Conservation (phyloP, 2,329 filamentous ascomycete genomes). For the Colletotrichum musae region DNA sequence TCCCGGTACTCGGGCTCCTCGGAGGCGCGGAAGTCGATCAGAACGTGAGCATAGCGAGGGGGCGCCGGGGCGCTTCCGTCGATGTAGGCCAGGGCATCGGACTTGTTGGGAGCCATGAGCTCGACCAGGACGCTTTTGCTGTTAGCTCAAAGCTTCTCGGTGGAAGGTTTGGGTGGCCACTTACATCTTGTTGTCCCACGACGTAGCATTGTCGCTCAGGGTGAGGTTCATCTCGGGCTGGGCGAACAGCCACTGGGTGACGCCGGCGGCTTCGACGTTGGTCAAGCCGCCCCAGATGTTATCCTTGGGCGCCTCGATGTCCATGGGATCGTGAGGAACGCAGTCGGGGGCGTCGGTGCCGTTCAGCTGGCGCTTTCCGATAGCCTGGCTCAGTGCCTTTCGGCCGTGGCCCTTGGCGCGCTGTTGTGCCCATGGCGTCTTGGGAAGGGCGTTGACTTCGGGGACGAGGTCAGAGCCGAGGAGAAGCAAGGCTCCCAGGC, state of each 20-base stretch:
- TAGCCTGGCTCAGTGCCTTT: conserved; percentile 24
- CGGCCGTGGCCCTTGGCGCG: conserved; percentile 32
- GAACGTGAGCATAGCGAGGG: conserved; percentile 59
- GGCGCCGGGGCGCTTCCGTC: conserved; percentile 55
- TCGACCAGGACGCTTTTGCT: conserved; percentile 50
- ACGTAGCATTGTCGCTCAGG: conserved; percentile 48
- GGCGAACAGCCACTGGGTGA: conserved; percentile 56
- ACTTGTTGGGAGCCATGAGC: conserved; percentile 63
- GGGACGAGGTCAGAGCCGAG: conserved; percentile 17
- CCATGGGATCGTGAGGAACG: conserved; percentile 12
- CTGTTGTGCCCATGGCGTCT: conserved; percentile 35
- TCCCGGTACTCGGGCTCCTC: conserved; percentile 57
- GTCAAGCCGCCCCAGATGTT: conserved; percentile 59
- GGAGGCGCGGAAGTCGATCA: conserved; percentile 57
- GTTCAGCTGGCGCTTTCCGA: conserved; percentile 33
- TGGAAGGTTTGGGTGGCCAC: neutral
- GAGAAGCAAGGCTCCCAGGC: conserved; percentile 26
- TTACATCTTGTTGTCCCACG: conserved; percentile 56
- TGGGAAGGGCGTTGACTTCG: conserved; percentile 18
- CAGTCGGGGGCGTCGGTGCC: conserved; percentile 16
- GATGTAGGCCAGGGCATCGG: conserved; percentile 60
- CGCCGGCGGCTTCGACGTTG: conserved; percentile 53
- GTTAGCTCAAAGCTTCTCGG: neutral
- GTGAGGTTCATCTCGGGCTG: conserved; percentile 58
- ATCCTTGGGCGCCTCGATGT: conserved; percentile 53